Evolutionary conservation across 805 yeast species (phyloP).

Genomic region (Cyberlindnera misumaiensis): DNA sequence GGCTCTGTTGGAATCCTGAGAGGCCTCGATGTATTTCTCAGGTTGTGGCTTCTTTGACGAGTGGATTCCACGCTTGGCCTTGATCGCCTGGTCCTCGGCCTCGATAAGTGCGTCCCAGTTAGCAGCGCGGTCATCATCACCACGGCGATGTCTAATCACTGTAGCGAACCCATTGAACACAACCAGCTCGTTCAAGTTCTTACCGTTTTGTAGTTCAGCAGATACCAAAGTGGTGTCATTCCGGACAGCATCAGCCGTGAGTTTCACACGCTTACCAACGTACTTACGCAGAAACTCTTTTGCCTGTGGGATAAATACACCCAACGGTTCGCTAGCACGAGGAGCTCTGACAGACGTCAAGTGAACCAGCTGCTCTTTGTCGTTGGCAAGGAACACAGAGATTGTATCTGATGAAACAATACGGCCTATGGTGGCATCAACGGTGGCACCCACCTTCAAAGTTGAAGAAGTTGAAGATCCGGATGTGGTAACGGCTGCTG

Average conservation of each 20-base stretch:
- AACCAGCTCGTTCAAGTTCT: slow-evolving; percentile 53
- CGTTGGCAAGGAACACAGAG: slow-evolving; percentile 43
- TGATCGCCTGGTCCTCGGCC: slow-evolving; percentile 54
- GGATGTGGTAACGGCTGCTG: slow-evolving; percentile 17
- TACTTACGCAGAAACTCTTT: slow-evolving; percentile 66
- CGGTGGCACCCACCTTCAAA: slow-evolving; percentile 38
- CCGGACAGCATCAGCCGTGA: slow-evolving; percentile 59
- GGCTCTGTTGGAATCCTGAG: slow-evolving; percentile 66
- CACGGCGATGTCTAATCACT: slow-evolving; percentile 74
- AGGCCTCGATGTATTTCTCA: slow-evolving; percentile 61
- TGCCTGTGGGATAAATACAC: slow-evolving; percentile 57
- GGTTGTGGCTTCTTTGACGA: slow-evolving; percentile 48
- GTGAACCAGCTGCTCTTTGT: slow-evolving; percentile 52
- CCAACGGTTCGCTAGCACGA: slow-evolving; percentile 50
- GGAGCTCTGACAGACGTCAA: slow-evolving; percentile 75
- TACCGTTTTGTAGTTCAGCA: slow-evolving; percentile 42
- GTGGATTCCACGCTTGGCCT: slow-evolving; percentile 54
- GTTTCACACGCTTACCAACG: slow-evolving; percentile 65
- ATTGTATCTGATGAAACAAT: slow-evolving; percentile 66
- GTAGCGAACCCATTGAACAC: slow-evolving; percentile 66
- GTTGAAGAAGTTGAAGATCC: slow-evolving; percentile 21
- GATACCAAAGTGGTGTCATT: slow-evolving; percentile 66
- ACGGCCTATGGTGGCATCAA: slow-evolving; percentile 50
- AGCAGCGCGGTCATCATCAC: slow-evolving; percentile 60
- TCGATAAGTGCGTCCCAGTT: slow-evolving; percentile 76